Percentiles rank a stretch among this genome's conserved stretches.
These are phyloP conservation scores for Euclidium syriacum DNA, from an alignment of 345 rosid genomes.

Conservation along the genomic window DNA sequence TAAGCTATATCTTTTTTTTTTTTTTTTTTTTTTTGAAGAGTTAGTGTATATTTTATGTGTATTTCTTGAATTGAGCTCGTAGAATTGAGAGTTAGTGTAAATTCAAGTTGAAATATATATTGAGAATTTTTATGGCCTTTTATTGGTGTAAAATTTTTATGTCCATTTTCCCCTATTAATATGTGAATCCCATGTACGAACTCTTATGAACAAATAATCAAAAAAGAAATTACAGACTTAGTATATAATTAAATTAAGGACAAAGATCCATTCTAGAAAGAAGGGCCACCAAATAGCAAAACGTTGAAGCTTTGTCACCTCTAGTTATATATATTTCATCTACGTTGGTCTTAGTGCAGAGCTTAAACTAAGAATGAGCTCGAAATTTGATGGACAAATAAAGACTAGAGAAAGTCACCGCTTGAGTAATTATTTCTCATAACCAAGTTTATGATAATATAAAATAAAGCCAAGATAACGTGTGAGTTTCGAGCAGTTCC, in stretches of 20 bases:
- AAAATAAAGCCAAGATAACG: background rate
- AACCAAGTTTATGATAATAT: constrained; percentile 16
- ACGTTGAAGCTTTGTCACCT: constrained; percentile 20
- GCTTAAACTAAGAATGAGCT: constrained; percentile 20
- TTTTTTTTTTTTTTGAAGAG: too few species aligned
- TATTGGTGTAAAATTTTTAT: too few species aligned
- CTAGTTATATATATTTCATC: constrained; percentile 2
- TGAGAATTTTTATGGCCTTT: too few species aligned
- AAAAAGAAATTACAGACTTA: background rate
- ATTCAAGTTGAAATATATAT: too few species aligned
- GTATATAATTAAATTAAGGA: background rate
- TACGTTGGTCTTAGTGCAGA: constrained; percentile 15
- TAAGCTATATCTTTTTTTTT: too few species aligned
- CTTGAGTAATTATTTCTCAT: constrained; percentile 21
- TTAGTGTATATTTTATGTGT: too few species aligned
- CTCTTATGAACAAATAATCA: constrained; percentile 10
- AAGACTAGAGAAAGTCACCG: constrained; percentile 29
- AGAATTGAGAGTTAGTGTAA: too few species aligned
- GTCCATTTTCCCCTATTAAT: too few species aligned
- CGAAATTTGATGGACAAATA: constrained; percentile 26
- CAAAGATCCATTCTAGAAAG: constrained; percentile 13
- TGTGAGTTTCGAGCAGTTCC: constrained; percentile 17
- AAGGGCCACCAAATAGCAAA: constrained; percentile 11
- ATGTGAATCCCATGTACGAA: too few species aligned
- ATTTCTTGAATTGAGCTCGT: too few species aligned